A percentile compares a stretch with the other conserved stretches of the same genome.
Evolutionary conservation across 2,329 filamentous ascomycete species (phyloP).

Genomic region (Apiospora saccharicola): DNA sequence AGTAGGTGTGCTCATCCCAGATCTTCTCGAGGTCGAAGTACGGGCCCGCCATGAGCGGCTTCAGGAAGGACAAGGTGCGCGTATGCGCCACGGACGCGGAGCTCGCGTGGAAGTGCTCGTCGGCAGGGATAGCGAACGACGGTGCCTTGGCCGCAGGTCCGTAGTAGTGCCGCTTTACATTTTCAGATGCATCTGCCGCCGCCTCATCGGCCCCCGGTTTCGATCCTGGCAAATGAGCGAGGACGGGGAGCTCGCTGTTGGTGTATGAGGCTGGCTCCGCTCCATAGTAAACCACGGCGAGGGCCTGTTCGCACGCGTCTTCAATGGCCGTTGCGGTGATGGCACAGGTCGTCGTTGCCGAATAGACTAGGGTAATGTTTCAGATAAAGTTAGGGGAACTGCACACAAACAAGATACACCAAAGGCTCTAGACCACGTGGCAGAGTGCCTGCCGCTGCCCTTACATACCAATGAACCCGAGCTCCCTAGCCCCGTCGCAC

Average conservation of each 20-base stretch:
- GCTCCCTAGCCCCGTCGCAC: constrained; percentile 29
- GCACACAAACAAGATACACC: not conserved
- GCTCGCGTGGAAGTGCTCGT: constrained; percentile 57
- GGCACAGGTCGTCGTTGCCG: constrained; percentile 21
- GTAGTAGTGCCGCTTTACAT: constrained; percentile 48
- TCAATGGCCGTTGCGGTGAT: constrained; percentile 32
- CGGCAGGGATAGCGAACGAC: constrained; percentile 58
- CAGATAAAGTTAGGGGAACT: not conserved
- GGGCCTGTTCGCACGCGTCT: constrained; percentile 32
- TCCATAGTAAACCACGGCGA: constrained; percentile 33
- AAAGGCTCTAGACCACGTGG: not conserved
- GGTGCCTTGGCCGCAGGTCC: constrained; percentile 49
- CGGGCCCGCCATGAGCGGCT: constrained; percentile 67
- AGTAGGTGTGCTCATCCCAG: constrained; percentile 80
- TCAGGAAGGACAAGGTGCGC: constrained; percentile 70
- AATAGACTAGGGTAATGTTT: constrained; percentile 27
- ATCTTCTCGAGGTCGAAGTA: constrained; percentile 78
- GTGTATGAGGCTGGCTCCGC: constrained; percentile 2
- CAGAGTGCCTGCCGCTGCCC: not conserved
- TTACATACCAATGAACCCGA: constrained; percentile 32
- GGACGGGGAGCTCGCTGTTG: constrained; percentile 24
- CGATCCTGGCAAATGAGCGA: constrained; percentile 29
- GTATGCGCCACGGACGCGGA: constrained; percentile 71
- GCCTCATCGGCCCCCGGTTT: not conserved
- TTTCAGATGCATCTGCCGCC: not conserved